Percentiles rank a stretch among this genome's conserved stretches.
These are phyloP conservation scores for Aschersonia sp. DNA, from an alignment of 2,329 filamentous ascomycete genomes.

Conservation along the genomic window DNA sequence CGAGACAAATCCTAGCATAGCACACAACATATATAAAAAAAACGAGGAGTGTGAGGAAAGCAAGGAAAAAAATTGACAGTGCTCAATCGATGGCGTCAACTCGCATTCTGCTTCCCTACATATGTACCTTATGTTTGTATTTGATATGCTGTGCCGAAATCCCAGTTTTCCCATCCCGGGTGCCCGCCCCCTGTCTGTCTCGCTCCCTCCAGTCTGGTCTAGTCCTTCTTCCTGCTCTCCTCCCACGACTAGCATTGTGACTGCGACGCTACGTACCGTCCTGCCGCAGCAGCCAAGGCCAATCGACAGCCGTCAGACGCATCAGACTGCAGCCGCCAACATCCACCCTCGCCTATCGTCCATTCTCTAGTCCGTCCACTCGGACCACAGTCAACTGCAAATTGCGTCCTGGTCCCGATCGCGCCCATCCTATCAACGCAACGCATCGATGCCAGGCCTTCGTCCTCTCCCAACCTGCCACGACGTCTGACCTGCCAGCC, in stretches of 20 bases:
- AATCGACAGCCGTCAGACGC: neutral
- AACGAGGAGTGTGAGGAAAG: no score
- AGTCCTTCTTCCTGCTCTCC: neutral
- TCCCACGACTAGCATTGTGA: neutral
- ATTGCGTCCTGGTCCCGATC: neutral
- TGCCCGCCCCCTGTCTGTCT: neutral
- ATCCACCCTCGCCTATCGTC: conserved; percentile 1
- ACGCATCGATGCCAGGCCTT: conserved; percentile 31
- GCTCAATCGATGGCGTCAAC: no score
- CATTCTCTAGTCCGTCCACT: neutral
- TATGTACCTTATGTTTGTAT: neutral
- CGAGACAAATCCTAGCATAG: no score
- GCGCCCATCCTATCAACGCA: conserved; percentile 12
- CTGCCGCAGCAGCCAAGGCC: neutral
- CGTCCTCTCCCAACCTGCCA: conserved; percentile 23
- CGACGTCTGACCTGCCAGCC: conserved; percentile 21
- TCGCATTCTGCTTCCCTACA: no score
- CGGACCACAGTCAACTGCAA: neutral
- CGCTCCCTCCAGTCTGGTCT: neutral
- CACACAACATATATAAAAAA: no score
- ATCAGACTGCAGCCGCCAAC: neutral
- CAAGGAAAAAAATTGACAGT: no score
- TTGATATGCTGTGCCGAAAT: neutral
- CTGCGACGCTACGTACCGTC: neutral
- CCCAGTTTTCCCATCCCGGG: neutral